Base-by-base conservation (phyloP, 441 rosid species). In the Raphanus hybrid region DNA sequence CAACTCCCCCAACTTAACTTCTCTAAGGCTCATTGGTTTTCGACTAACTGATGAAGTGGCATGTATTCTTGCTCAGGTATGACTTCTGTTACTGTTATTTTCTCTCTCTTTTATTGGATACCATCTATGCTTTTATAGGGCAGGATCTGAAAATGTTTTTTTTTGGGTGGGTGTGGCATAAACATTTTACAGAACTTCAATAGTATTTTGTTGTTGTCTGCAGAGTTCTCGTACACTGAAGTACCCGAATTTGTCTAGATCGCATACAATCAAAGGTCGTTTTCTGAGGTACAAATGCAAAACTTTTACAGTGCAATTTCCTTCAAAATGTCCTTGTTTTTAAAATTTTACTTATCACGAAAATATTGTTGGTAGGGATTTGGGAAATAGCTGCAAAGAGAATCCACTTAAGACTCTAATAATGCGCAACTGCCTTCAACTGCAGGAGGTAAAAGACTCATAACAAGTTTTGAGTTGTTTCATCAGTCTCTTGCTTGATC, bases 21-120 rank as follows among this genome's bases (percentile, higher is more conserved):
- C 74, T 16, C 41, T 78, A 27, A 78, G 74, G 11, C 81, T 78
- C 78, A 78, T 73, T 61, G 48, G 66, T 8, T 78, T 73, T 62
- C 60, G 34, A 68, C 61, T 78, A 26, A 73, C n/a, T 8, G 60
- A 48, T 39, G 65, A 27, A 16, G 20, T 74, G 70, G 65, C 59
- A 12, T 50, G 39, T 18, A 61, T 8, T 68, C 74, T 78, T 67
- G 74, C 8, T 27, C 26, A 73, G 74, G 81, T 73, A 62, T 68
- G 70, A 6, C 66, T n/a, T 54, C 18, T 37, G 0, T 41, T 8
- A 41, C 2, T 2, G 48, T 8, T 41, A 23, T 23, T 0, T 39
- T 34, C 7, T 34, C 37, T 5, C 37, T 34, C 1, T 34, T 34
- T 6, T 34, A 34, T 34, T 34, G 7, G 37, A 3, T 45, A 23